Percentiles rank a stretch among this genome's conserved stretches.
Evolutionary conservation across 176 grass and related monocot species (phyloP).

Genomic region (Tillandsia fasciculata): DNA sequence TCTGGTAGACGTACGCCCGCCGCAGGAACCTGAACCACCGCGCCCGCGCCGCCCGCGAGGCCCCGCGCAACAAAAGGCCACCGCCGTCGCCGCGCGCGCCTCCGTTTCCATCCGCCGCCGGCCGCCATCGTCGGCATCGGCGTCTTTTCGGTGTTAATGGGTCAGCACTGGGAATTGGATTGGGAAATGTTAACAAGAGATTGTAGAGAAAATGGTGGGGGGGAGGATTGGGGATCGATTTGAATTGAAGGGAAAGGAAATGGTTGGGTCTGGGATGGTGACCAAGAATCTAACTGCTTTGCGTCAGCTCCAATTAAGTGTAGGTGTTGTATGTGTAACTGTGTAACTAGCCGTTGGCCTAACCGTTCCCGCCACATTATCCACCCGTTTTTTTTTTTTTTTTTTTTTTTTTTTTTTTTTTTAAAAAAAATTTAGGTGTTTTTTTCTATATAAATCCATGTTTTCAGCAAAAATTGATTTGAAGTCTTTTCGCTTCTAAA

Average conservation of each 20-base stretch:
- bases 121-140: too few relatives aligned
- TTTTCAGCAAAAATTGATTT: too few relatives aligned
- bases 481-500: too few relatives aligned
- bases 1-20: conserved; percentile 91
- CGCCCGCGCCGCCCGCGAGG: conserved; percentile 56
- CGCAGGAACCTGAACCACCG: conserved; percentile 92
- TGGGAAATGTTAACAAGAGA: neutral
- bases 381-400: too few relatives aligned
- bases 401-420: too few relatives aligned
- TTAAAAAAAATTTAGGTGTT: too few relatives aligned
- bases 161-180: neutral
- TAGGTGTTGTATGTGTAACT: conserved; percentile 7
- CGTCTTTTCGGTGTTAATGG: too few relatives aligned
- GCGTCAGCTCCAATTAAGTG: conserved; percentile 69
- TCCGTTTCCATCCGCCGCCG: neutral
- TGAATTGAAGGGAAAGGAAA: conserved; percentile 26
- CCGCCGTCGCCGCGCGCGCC: conserved; percentile 1
- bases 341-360: conserved; percentile 30
- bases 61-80: conserved; percentile 46
- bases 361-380: conserved; percentile 22
- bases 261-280: conserved; percentile 55
- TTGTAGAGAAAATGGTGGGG: neutral
- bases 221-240: conserved; percentile 22
- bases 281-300: conserved; percentile 97
- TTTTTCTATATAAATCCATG: too few relatives aligned